Evolutionary conservation across 2,329 filamentous ascomycete genomes (phyloP).

Genomic region (Alternaria ethzedia): DNA sequence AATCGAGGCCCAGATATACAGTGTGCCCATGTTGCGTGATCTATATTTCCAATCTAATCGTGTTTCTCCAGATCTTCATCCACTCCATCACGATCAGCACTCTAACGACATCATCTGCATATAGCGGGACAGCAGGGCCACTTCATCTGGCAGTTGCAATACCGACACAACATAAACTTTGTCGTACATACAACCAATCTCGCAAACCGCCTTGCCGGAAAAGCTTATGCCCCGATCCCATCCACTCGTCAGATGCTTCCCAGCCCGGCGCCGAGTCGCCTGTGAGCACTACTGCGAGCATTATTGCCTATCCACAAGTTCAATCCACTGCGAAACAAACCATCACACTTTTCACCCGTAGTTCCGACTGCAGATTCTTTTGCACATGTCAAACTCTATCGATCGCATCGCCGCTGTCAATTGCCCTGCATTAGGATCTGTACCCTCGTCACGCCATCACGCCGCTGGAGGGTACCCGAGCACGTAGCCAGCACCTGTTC

Average conservation of each 20-base stretch:
- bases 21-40: neutral
- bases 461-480: slow-evolving; percentile 9
- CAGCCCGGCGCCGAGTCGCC: slow-evolving; percentile 1
- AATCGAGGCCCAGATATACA: neutral
- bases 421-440: slow-evolving; percentile 15
- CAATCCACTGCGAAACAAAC: slow-evolving; percentile 4
- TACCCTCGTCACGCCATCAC: slow-evolving; percentile 14
- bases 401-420: neutral
- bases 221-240: slow-evolving; percentile 12
- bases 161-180: slow-evolving; percentile 4
- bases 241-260: neutral
- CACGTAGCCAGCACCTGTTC: slow-evolving; percentile 1
- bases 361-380: neutral
- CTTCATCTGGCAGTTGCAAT: slow-evolving; percentile 1
- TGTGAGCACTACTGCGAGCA: slow-evolving; percentile 7
- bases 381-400: slow-evolving; percentile 7
- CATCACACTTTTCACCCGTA: slow-evolving; percentile 2
- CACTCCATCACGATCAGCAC: neutral
- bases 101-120: neutral
- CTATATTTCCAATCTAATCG: neutral
- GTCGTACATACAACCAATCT: neutral
- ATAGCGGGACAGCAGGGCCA: neutral
- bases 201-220: slow-evolving; percentile 7
- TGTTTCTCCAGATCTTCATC: neutral
- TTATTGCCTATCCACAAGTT: slow-evolving; percentile 10